phyloP scores from a whole-genome alignment of 768 basidiomycete species.

The Cystofilobasidium bisporidii region DNA sequence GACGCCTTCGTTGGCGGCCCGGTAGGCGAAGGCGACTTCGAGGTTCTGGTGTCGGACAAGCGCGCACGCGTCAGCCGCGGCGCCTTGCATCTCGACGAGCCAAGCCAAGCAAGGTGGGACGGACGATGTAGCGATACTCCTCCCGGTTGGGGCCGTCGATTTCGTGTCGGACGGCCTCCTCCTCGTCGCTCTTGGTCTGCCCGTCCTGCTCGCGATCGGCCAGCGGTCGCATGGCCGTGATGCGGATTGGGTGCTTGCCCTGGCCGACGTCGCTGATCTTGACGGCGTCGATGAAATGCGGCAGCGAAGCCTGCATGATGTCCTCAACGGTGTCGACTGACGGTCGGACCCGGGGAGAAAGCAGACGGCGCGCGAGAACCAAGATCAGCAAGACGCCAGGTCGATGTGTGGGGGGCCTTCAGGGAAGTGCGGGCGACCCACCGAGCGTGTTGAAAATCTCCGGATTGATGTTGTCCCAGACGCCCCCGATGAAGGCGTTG shows the following conservation, averaged over 20 bases:
- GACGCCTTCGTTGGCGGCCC: constrained; percentile 46
- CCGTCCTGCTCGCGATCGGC: constrained; percentile 44
- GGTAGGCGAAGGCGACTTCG: constrained; percentile 60
- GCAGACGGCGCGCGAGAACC: background rate
- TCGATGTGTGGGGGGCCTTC: too few species aligned
- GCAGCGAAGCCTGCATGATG: constrained; percentile 47
- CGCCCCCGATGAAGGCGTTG: constrained; percentile 43
- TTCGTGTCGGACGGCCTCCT: constrained; percentile 40
- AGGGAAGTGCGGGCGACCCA: background rate
- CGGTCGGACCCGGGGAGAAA: constrained; percentile 34
- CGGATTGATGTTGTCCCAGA: constrained; percentile 69
- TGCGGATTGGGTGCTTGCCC: constrained; percentile 57
- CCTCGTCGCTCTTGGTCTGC: constrained; percentile 43
- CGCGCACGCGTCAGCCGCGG: too few species aligned
- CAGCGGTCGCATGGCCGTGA: constrained; percentile 56
- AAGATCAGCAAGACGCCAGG: background rate
- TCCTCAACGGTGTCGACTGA: constrained; percentile 50
- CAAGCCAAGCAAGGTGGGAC: background rate
- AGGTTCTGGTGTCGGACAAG: too few species aligned
- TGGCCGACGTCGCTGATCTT: constrained; percentile 62
- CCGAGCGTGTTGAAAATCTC: background rate
- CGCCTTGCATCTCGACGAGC: too few species aligned
- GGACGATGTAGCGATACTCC: constrained; percentile 40
- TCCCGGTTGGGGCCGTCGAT: constrained; percentile 37
- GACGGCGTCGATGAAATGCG: constrained; percentile 51